Evolutionary conservation across 352 stramenopile species (phyloP), one percentile per base, ranked within the genome.

Genomic region (Pythium pyrilobum): DNA sequence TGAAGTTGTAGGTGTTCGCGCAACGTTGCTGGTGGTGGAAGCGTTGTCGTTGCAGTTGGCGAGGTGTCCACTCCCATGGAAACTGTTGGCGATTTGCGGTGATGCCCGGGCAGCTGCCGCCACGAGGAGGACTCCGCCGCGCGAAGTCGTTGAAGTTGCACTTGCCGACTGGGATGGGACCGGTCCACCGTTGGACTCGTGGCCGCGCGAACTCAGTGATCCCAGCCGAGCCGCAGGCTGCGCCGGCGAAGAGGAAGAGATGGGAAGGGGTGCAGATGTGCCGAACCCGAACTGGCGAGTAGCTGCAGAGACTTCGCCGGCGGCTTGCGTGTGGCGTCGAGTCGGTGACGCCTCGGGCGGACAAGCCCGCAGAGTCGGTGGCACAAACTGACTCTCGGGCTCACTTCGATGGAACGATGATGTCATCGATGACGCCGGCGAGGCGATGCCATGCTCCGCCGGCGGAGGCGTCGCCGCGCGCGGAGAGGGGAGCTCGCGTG

Each of bases 121-220:
- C n/a, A n/a, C n/a, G n/a, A n/a, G n/a, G n/a, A n/a, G n/a, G n/a
- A 2, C n/a, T 38, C 25, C 10, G 21, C 10, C 20, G 13, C n/a
- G 12, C 28, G 43, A 54, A 54, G 47, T 41, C 18, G 31, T 49
- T 57, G 50, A 57, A 49, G 50, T 57, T 57, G 50, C 21, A 36
- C 13, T 28, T 46, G 15, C 34, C 25, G 32, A 20, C 29, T 33
- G 4, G 42, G 5, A 36, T 18, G 8, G 37, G n/a, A n/a, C 10
- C 18, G 16, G 9, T 21, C 16, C 43, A 51, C 18, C 37, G 5
- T 11, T 43, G 18, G n/a, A 43, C 16, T 21, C 4, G 16, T 15
- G 37, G 25, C 16, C 6, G 12, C 9, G 34, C 15, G 34, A 5
- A 20, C 34, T 16, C 5, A 12, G 29, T 34, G 6, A 9, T 40